A percentile compares a stretch with the other conserved stretches of the same genome.
Evolutionary conservation across 73 alveolate species (phyloP).

Genomic region (Loxodes magnus): DNA sequence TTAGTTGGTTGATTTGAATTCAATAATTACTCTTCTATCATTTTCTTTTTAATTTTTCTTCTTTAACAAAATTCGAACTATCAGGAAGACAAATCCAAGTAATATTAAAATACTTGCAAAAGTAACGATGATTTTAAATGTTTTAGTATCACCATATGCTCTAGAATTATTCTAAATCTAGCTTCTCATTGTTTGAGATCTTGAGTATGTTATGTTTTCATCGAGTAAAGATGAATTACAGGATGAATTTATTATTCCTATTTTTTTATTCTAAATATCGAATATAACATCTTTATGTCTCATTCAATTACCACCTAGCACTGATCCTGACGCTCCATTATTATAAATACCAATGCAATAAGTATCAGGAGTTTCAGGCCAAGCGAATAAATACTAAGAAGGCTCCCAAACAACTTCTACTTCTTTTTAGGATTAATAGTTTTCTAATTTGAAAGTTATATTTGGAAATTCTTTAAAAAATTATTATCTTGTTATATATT

Average conservation of each 20-base stretch:
- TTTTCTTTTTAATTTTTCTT: too few species aligned
- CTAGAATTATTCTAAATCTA: too few species aligned
- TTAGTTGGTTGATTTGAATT: too few species aligned
- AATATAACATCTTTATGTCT: conserved; percentile 49
- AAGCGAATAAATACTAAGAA: conserved; percentile 32
- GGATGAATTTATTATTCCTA: conserved; percentile 42
- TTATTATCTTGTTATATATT: conserved; percentile 21
- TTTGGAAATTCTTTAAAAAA: conserved; percentile 48
- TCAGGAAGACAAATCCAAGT: too few species aligned
- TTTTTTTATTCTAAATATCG: conserved; percentile 28
- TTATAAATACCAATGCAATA: conserved; percentile 48
- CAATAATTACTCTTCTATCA: too few species aligned
- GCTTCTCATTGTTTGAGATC: too few species aligned
- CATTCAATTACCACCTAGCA: conserved; percentile 68
- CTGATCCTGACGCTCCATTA: conserved; percentile 15
- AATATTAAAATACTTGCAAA: too few species aligned
- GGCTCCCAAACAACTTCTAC: conserved; percentile 20
- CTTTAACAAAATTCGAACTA: too few species aligned
- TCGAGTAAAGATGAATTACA: conserved; percentile 15
- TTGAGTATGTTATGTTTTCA: too few species aligned
- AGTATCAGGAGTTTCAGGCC: conserved; percentile 12
- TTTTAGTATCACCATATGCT: too few species aligned
- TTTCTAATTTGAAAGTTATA: conserved; percentile 19
- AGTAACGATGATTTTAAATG: too few species aligned
- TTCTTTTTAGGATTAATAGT: conserved; percentile 26